Base-by-base conservation (phyloP, 2,329 filamentous ascomycete species). In the Beauveria sp. region DNA sequence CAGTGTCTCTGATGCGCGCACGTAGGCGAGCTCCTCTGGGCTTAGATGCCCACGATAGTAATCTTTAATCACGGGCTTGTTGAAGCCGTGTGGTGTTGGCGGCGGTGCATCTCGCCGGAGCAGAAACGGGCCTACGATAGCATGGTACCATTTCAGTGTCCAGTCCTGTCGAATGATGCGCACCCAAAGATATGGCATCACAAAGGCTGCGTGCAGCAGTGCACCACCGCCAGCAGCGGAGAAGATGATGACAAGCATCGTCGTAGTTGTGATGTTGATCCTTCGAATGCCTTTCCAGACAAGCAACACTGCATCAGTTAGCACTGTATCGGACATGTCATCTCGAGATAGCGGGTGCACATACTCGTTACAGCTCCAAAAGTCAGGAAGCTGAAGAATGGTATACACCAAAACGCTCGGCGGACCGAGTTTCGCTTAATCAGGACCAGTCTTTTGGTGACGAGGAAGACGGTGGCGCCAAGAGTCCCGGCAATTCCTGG, bases 131-230 rank as follows among this genome's bases (percentile, higher is more conserved):
- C 82, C 82, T 12, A 76, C 71, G 65, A 79, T 72, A 38, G 79
- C 67, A 58, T 83, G 73, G 66, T 77, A 82, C 72, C 75, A 76
- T 62, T 75, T 78, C 7, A 84, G 68, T 18, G 76, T 75, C 76
- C 79, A 82, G 66, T 85, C 82, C 46, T 82, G 76, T 53, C 75
- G 72, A 64, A 83, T 71, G 20, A 84, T 76, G 28, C 77, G 75
- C 38, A 77, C 75, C 70, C 82, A 77, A 31, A 84, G 71, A 64
- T 76, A 85, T 1, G 83, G 82, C 6, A 85, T 72, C 63, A 84
- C 72, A 67, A 84, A 84, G 50, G 78, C 62, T 53, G 69, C 69
- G 31, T 80, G 71, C 10, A 84, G 65, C 3, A 77, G 55, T 1
- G 74, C 72, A 3, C 78, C 75, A 31, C 73, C 79, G 1, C 68